These are phyloP conservation scores for Ilyonectria sp. DNA, from an alignment of 2,329 filamentous ascomycete species.

Conservation along the genomic window DNA sequence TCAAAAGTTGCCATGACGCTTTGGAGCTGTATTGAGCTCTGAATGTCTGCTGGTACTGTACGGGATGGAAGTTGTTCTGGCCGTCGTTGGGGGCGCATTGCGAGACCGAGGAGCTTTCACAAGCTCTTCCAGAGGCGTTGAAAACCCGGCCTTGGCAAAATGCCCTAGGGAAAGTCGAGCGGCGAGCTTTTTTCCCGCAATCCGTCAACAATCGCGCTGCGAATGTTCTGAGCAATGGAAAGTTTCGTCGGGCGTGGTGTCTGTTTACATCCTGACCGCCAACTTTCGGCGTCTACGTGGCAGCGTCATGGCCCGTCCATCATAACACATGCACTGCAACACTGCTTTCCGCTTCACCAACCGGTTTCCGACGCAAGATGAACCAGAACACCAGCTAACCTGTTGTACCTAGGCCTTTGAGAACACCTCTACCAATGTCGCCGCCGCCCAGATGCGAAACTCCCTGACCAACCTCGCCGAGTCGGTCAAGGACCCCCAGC, in stretches of 20 bases:
- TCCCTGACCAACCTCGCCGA: constrained; percentile 93
- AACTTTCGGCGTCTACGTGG: neutral
- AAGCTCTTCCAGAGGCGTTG: neutral
- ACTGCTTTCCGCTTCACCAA: neutral
- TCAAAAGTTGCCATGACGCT: neutral
- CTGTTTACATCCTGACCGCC: constrained; percentile 20
- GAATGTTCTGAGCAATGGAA: neutral
- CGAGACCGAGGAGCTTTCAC: neutral
- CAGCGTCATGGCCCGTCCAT: constrained; percentile 7
- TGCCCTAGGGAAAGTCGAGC: neutral
- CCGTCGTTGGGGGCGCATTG: neutral
- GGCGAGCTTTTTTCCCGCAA: neutral
- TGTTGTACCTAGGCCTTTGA: constrained; percentile 84
- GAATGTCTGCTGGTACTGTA: neutral
- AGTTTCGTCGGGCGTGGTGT: neutral
- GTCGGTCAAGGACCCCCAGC: constrained; percentile 84
- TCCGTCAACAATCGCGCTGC: neutral
- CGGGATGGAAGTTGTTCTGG: neutral
- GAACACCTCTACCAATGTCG: constrained; percentile 98
- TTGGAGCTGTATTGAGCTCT: constrained; percentile 9
- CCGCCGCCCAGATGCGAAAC: constrained; percentile 99
- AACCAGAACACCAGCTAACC: constrained; percentile 44
- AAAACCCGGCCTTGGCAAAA: neutral
- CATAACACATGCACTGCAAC: neutral
- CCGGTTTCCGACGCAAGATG: neutral